These are phyloP conservation scores for Arabidopsis arenosa DNA, from an alignment of 345 rosid genomes.

Conservation along the genomic window DNA sequence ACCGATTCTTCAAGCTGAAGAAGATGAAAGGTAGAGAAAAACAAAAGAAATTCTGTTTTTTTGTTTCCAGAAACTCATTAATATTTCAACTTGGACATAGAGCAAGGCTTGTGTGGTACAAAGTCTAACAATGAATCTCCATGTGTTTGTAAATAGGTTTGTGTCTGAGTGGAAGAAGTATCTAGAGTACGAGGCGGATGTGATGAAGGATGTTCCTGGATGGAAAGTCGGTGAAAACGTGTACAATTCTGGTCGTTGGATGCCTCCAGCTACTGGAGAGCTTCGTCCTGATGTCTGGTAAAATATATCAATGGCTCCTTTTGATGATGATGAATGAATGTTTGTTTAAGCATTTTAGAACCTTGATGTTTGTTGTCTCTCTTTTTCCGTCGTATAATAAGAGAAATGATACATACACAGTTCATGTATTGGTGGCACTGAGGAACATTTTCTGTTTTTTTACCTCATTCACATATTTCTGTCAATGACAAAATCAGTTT, in stretches of 20 bases:
- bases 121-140: background rate
- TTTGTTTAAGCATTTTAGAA: constrained; percentile 24
- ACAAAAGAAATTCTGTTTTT: background rate
- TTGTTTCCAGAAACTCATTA: background rate
- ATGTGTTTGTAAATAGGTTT: constrained; percentile 54
- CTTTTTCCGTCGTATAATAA: constrained; percentile 25
- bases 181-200: constrained; percentile 96
- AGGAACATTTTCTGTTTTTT: constrained; percentile 8
- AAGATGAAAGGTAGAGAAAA: constrained; percentile 82
- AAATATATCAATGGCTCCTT: constrained; percentile 43
- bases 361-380: constrained; percentile 16
- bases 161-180: constrained; percentile 97
- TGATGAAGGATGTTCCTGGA: constrained; percentile 98
- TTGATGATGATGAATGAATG: constrained; percentile 38
- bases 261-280: constrained; percentile 98
- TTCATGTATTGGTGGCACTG: constrained; percentile 12
- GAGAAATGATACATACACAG: constrained; percentile 37
- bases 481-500: constrained; percentile 11
- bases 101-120: background rate
- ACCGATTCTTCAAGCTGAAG: constrained; percentile 97
- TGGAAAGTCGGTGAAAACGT: constrained; percentile 99
- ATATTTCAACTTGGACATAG: background rate
- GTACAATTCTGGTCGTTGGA: constrained; percentile 96
- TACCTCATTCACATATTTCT: background rate
- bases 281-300: constrained; percentile 99